Conservation (phyloP, 2,329 filamentous ascomycete genomes). For the Diplodia seriata region DNA sequence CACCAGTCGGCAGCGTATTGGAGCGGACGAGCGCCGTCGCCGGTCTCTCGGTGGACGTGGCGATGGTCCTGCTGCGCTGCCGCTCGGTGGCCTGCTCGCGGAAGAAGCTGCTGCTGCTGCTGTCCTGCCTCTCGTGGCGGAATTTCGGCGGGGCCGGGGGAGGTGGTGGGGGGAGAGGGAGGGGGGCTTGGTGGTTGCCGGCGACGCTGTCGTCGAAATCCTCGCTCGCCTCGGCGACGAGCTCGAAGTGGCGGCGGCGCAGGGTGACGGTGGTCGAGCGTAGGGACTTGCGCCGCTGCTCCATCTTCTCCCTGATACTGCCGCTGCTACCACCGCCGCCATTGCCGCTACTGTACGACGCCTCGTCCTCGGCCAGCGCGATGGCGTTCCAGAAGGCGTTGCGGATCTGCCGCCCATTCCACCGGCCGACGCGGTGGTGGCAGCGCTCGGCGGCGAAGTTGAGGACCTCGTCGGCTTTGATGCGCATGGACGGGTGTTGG, state of each 20-base stretch:
- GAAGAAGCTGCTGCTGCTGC: too few relatives aligned
- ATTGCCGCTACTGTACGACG: background rate
- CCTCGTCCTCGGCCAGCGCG: background rate
- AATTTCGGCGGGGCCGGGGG: too few relatives aligned
- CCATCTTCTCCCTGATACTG: background rate
- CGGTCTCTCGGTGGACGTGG: too few relatives aligned
- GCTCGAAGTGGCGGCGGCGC: background rate
- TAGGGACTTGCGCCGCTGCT: background rate
- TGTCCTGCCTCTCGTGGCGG: too few relatives aligned
- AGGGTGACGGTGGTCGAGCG: background rate
- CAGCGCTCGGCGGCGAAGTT: background rate
- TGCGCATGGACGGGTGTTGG: background rate
- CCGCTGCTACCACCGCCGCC: background rate
- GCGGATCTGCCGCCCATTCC: background rate
- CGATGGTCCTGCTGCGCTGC: too few relatives aligned
- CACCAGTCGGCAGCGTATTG: too few relatives aligned
- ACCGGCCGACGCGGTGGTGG: background rate
- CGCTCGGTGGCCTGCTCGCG: too few relatives aligned
- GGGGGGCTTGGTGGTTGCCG: background rate
- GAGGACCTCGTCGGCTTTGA: background rate
- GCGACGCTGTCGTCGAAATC: background rate
- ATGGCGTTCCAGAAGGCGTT: constrained; percentile 1
- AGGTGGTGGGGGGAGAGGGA: too few relatives aligned
- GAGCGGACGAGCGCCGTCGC: too few relatives aligned
- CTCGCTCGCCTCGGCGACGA: background rate